These are phyloP conservation scores for Ogataea pini DNA, from an alignment of 805 yeast species.

Conservation along the genomic window DNA sequence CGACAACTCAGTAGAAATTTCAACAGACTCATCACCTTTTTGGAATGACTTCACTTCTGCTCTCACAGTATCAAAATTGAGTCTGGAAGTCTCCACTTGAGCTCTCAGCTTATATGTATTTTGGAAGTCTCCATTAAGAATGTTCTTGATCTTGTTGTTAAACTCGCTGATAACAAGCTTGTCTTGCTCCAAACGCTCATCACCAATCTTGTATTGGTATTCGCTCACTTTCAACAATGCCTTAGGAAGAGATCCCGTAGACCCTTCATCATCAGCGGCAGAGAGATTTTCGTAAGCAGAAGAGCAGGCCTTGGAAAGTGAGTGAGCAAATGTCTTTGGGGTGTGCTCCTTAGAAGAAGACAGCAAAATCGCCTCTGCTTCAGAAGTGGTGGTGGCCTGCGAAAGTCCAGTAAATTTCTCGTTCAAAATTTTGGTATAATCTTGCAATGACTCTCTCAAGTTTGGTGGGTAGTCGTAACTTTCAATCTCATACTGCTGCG, in stretches of 20 bases:
- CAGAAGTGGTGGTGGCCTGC: slow-evolving; percentile 65
- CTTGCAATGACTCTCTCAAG: slow-evolving; percentile 61
- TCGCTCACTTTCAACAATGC: slow-evolving; percentile 57
- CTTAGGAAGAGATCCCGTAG: slow-evolving; percentile 50
- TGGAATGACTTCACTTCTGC: slow-evolving; percentile 48
- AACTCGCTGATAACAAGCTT: slow-evolving; percentile 57
- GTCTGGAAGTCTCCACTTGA: slow-evolving; percentile 68
- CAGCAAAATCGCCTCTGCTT: slow-evolving; percentile 57
- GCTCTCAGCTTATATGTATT: slow-evolving; percentile 62
- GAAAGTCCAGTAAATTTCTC: slow-evolving; percentile 60
- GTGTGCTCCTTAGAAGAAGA: slow-evolving; percentile 37
- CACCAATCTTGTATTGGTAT: slow-evolving; percentile 62
- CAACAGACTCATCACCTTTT: slow-evolving; percentile 39
- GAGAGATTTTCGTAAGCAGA: slow-evolving; percentile 49
- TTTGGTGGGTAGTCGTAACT: slow-evolving; percentile 85
- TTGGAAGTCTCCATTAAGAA: slow-evolving; percentile 59
- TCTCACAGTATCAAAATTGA: slow-evolving; percentile 68
- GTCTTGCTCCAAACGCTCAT: slow-evolving; percentile 71
- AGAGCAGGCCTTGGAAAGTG: slow-evolving; percentile 57
- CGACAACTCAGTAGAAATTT: slow-evolving; percentile 51
- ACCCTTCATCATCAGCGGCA: slow-evolving; percentile 37
- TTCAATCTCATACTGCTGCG: slow-evolving; percentile 68
- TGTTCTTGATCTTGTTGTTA: slow-evolving; percentile 53
- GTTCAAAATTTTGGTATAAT: slow-evolving; percentile 58
- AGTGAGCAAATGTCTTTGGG: slow-evolving; percentile 76